Conservation (phyloP, 371 early-diverging fungal species). For the Massospora cicadina region DNA sequence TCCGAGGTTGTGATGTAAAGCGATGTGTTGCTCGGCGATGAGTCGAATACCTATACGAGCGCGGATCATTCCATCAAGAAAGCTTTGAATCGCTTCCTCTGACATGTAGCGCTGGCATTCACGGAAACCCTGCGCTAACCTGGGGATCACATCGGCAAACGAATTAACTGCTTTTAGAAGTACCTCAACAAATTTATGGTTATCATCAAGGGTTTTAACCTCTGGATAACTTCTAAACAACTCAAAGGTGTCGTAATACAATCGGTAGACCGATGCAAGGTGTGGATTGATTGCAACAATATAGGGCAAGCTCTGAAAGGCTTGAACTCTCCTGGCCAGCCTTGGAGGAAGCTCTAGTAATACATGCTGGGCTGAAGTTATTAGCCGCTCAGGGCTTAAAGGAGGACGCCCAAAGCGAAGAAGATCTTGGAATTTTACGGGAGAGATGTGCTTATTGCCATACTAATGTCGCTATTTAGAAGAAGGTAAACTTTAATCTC, state of each 20-base stretch:
- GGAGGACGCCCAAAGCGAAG: slow-evolving; percentile 47
- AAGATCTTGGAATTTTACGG: slow-evolving; percentile 64
- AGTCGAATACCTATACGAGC: slow-evolving; percentile 90
- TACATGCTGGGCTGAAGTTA: slow-evolving; percentile 43
- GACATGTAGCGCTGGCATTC: slow-evolving; percentile 82
- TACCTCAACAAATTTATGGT: slow-evolving; percentile 35
- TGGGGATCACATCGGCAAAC: slow-evolving; percentile 70
- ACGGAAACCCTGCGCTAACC: slow-evolving; percentile 60
- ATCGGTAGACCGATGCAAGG: slow-evolving; percentile 53
- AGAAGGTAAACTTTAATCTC: not conserved
- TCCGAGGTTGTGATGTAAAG: slow-evolving; percentile 32
- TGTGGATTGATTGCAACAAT: slow-evolving; percentile 84
- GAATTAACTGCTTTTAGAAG: slow-evolving; percentile 50
- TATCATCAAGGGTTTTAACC: slow-evolving; percentile 23
- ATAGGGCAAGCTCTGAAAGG: slow-evolving; percentile 69
- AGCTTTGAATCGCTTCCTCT: slow-evolving; percentile 42
- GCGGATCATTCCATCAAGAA: slow-evolving; percentile 77
- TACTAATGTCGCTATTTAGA: slow-evolving; percentile 16
- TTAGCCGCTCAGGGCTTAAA: slow-evolving; percentile 18
- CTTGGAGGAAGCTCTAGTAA: slow-evolving; percentile 62
- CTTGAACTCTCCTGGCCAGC: slow-evolving; percentile 58
- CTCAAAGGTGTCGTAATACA: slow-evolving; percentile 69
- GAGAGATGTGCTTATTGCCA: slow-evolving; percentile 39
- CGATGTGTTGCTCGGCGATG: slow-evolving; percentile 84
- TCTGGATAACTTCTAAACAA: slow-evolving; percentile 32